Evolutionary conservation across 2,329 filamentous ascomycete genomes (phyloP).

Genomic region (Nannizzia gypsea): DNA sequence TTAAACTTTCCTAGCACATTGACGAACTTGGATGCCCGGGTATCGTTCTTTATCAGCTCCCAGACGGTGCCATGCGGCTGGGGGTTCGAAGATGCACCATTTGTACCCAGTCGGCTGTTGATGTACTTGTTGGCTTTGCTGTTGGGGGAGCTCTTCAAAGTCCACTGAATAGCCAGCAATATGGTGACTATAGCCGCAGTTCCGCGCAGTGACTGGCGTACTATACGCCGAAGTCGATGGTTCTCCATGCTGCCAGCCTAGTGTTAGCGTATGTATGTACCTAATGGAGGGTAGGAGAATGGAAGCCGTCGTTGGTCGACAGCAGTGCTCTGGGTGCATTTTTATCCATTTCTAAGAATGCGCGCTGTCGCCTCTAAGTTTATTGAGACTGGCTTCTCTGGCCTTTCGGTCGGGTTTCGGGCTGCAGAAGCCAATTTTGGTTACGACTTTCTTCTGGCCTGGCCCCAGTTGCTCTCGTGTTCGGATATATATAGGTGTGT

Average conservation of each 20-base stretch:
- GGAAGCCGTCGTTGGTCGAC: too few relatives aligned
- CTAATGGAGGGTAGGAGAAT: too few relatives aligned
- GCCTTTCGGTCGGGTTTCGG: not conserved
- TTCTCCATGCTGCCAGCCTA: constrained; percentile 4
- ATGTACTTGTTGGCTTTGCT: not conserved
- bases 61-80: not conserved
- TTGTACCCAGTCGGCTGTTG: not conserved
- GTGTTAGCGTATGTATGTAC: too few relatives aligned
- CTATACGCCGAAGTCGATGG: not conserved
- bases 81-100: not conserved
- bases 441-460: not conserved
- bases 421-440: not conserved
- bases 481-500: not conserved
- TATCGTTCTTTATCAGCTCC: not conserved
- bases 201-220: not conserved
- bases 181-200: not conserved
- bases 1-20: not conserved
- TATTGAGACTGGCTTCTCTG: not conserved
- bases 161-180: not conserved
- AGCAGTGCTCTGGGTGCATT: too few relatives aligned
- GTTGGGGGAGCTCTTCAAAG: not conserved
- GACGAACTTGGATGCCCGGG: not conserved
- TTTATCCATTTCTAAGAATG: too few relatives aligned
- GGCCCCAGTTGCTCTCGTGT: not conserved
- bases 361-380: too few relatives aligned